A percentile compares a stretch with the other conserved stretches of the same genome.
phyloP scores from a whole-genome alignment of 129 eudicot species.

The Mikania micrantha region DNA sequence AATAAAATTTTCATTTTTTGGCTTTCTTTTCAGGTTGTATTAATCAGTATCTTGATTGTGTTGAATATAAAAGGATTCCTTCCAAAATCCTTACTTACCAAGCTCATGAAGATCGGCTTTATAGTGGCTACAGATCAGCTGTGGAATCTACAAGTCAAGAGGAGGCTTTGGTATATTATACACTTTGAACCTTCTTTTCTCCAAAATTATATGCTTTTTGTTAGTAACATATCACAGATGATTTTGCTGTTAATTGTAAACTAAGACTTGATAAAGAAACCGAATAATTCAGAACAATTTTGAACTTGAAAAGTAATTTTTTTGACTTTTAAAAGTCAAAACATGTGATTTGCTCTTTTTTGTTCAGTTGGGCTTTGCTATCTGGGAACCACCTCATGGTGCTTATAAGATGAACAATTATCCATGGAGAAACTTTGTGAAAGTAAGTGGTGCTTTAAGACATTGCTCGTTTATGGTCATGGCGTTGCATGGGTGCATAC shows the following conservation, averaged over 20 bases:
- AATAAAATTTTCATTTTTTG: background rate
- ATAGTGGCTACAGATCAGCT: constrained; percentile 76
- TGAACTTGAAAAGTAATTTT: background rate
- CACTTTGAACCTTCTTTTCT: background rate
- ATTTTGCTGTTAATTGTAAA: background rate
- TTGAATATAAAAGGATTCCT: constrained; percentile 71
- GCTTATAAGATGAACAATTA: constrained; percentile 53
- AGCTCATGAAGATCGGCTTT: constrained; percentile 66
- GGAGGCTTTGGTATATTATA: constrained; percentile 61
- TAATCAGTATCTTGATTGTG: constrained; percentile 55
- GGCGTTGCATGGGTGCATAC: constrained; percentile 87
- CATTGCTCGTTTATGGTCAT: constrained; percentile 90
- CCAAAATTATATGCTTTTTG: background rate
- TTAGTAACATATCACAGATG: background rate
- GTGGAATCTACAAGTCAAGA: constrained; percentile 70
- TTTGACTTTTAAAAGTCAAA: constrained; percentile 3
- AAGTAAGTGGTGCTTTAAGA: constrained; percentile 66
- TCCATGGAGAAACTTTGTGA: constrained; percentile 83
- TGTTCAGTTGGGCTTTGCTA: constrained; percentile 71
- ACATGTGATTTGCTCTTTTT: background rate
- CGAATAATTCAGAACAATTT: background rate
- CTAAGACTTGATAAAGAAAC: background rate
- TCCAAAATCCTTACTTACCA: constrained; percentile 63
- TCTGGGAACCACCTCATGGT: constrained; percentile 98
- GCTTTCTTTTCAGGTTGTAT: constrained; percentile 57